phyloP scores from a whole-genome alignment of 2,329 filamentous ascomycete species.

The Botrytis porri region DNA sequence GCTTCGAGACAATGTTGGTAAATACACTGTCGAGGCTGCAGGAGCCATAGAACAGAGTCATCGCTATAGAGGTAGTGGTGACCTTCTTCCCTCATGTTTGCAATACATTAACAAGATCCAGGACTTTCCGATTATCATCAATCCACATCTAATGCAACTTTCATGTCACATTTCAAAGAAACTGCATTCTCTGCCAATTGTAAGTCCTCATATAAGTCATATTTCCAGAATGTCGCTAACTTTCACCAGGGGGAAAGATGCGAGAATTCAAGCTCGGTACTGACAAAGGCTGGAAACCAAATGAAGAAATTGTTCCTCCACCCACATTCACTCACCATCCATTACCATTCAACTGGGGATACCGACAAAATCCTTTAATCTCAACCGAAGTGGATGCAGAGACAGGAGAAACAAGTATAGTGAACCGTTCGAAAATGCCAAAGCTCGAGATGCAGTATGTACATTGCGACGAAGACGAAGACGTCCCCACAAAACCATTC shows the following conservation, averaged over 20 bases:
- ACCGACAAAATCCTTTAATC: conserved; percentile 77
- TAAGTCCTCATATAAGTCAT: conserved; percentile 40
- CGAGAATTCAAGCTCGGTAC: conserved; percentile 66
- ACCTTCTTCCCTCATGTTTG: background rate
- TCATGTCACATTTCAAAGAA: conserved; percentile 69
- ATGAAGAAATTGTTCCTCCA: conserved; percentile 73
- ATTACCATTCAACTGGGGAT: conserved; percentile 74
- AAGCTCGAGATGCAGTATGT: conserved; percentile 31
- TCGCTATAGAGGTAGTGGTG: conserved; percentile 66
- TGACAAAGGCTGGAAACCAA: conserved; percentile 54
- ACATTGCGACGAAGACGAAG: conserved; percentile 23
- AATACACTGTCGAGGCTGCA: conserved; percentile 66
- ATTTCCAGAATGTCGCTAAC: conserved; percentile 25
- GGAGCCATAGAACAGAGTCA: conserved; percentile 77
- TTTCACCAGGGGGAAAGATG: conserved; percentile 50
- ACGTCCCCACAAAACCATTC: conserved; percentile 25
- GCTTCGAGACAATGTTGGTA: conserved; percentile 66
- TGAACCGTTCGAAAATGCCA: conserved; percentile 30
- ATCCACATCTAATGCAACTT: conserved; percentile 63
- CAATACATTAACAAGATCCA: conserved; percentile 32
- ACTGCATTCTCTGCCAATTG: conserved; percentile 70
- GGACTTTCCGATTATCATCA: conserved; percentile 84
- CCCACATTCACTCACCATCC: conserved; percentile 73
- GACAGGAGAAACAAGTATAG: conserved; percentile 36
- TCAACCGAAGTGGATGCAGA: conserved; percentile 40